A percentile compares a stretch with the other conserved stretches of the same genome.
phyloP scores from a whole-genome alignment of 2,329 filamentous ascomycete genomes.

The Sclerotinia subarctica region DNA sequence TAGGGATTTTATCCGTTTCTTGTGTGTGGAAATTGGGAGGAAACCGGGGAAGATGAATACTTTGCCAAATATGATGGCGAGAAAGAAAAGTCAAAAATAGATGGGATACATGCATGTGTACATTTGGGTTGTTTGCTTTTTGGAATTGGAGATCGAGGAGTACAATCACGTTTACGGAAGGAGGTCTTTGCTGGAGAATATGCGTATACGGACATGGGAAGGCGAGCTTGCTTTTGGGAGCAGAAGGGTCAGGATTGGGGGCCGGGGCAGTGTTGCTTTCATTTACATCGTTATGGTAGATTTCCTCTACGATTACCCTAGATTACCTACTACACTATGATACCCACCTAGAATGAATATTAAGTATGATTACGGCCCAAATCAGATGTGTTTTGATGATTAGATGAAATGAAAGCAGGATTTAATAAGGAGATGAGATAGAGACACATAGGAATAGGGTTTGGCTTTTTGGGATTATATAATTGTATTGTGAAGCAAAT shows the following conservation, averaged over 20 bases:
- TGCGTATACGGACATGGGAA: background rate
- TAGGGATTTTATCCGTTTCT: slow-evolving; percentile 81
- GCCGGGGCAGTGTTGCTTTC: background rate
- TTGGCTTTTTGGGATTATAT: no score
- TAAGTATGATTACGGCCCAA: slow-evolving; percentile 13
- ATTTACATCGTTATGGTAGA: background rate
- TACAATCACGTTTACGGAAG: background rate
- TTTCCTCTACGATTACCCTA: slow-evolving; percentile 3
- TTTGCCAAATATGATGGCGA: slow-evolving; percentile 56
- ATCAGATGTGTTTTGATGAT: background rate
- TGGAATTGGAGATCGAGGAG: background rate
- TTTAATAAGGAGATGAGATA: background rate
- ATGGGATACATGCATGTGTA: background rate
- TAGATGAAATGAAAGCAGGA: background rate
- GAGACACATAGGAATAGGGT: no score
- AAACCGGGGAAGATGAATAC: slow-evolving; percentile 61
- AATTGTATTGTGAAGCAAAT: no score
- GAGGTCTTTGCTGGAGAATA: background rate
- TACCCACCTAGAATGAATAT: slow-evolving; percentile 27
- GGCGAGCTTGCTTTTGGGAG: background rate
- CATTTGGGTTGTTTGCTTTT: background rate
- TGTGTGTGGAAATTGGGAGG: slow-evolving; percentile 84
- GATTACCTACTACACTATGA: slow-evolving; percentile 25
- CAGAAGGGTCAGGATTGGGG: no score
- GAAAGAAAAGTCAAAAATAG: slow-evolving; percentile 44